Base-by-base conservation (phyloP, 2,329 filamentous ascomycete species). In the Phialophora tarda region DNA sequence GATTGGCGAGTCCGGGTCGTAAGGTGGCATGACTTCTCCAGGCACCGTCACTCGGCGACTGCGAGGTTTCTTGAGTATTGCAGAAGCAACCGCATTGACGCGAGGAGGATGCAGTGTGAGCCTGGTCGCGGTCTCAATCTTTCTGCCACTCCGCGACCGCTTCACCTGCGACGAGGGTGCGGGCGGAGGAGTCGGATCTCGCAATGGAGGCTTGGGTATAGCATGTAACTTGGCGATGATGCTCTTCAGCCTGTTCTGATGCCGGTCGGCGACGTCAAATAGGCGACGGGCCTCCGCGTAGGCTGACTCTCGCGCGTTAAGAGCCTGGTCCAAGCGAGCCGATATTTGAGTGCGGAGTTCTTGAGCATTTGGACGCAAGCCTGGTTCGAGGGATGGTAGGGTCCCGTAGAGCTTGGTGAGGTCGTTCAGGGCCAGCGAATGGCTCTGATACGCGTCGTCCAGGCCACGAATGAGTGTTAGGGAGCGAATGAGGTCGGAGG, bases 171-270 rank as follows among this genome's bases (percentile, higher is more conserved):
- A 79, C 21, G 71, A 62, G 3, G 69, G 64, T 28, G 60, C 65
- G 23, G 69, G 75, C 57, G 65, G 78, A 71, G 84, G 85, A 1
- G 85, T 86, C n/a, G 86, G 84, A 71, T 88, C 87, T 69, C 84
- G 82, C 23, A 85, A 87, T 2, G 85, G 83, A 21, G 86, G 87
- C 75, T 85, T 82, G 1, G 87, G 86, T 56, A 89, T 81, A 11
- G 85, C 83, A 67, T 87, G 82, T 23, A 89, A 82, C 77, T 89
- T 89, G 72, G 83, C 82, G 64, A 83, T 85, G 72, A 89, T 88
- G 64, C 84, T 83, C 59, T 82, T 82, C 57, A 89, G 76, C 55
- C 86, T 82, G 70, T 83, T 83, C 70, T 83, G 82, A 73, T 87
- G 84, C 71, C 84, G 82, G 74, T 86, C 81, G 6, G 85, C 82